Conservation (phyloP, 1,284 basidiomycete species). For the Leccinum subspadiceum region DNA sequence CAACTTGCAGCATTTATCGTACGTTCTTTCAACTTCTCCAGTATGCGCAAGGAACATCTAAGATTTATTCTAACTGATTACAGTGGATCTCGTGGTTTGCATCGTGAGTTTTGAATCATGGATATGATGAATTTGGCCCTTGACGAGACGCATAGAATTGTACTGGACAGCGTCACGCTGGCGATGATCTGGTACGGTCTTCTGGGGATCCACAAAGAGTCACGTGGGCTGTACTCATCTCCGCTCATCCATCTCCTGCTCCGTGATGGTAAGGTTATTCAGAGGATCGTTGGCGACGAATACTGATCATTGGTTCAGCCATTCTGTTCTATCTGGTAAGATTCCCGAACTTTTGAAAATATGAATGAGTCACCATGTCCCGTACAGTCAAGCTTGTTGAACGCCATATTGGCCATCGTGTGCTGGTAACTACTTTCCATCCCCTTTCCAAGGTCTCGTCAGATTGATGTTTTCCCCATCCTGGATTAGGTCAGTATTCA, state of each 20-base stretch:
- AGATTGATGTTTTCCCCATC: background rate
- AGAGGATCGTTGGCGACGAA: background rate
- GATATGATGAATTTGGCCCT: background rate
- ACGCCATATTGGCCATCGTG: slow-evolving; percentile 8
- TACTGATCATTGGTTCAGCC: background rate
- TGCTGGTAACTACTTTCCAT: slow-evolving; percentile 9
- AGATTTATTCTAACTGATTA: background rate
- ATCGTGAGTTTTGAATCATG: background rate
- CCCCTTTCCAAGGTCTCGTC: no score
- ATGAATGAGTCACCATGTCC: background rate
- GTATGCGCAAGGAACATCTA: background rate
- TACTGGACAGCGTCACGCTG: slow-evolving; percentile 13
- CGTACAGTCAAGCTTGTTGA: slow-evolving; percentile 10
- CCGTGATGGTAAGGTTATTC: slow-evolving; percentile 10
- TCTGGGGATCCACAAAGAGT: background rate
- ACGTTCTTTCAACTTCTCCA: background rate
- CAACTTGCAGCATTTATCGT: background rate
- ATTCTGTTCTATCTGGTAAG: slow-evolving; percentile 14
- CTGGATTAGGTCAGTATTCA: slow-evolving; percentile 1
- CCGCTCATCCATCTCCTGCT: slow-evolving; percentile 10
- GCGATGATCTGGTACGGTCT: slow-evolving; percentile 10
- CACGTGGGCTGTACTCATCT: background rate
- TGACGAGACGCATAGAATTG: background rate
- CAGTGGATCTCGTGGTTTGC: slow-evolving; percentile 18
- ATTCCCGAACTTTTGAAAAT: background rate